A percentile compares a stretch with the other conserved stretches of the same genome.
These are phyloP conservation scores for Hypomontagnella monticulosa DNA, from an alignment of 495 filamentous ascomycete genomes.

Conservation along the genomic window DNA sequence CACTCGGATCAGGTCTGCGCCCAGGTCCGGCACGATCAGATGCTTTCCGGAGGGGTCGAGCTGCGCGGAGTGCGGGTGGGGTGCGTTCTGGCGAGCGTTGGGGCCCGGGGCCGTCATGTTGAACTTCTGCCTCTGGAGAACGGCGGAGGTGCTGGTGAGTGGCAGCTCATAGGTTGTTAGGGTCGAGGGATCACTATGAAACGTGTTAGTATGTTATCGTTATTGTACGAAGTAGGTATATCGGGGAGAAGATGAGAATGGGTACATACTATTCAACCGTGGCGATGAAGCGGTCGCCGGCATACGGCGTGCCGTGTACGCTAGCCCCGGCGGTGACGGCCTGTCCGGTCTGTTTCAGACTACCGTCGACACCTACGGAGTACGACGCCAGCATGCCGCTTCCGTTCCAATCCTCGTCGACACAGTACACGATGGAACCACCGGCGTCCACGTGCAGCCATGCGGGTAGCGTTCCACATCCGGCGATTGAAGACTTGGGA, in stretches of 20 bases:
- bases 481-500: slow-evolving; percentile 44
- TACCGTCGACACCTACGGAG: slow-evolving; percentile 51
- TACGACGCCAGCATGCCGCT: slow-evolving; percentile 56
- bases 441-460: slow-evolving; percentile 64
- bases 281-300: slow-evolving; percentile 54
- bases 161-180: slow-evolving; percentile 54
- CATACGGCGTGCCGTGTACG: slow-evolving; percentile 55
- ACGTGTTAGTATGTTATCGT: slow-evolving; percentile 32
- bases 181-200: slow-evolving; percentile 52
- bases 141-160: slow-evolving; percentile 33
- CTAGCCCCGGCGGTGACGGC: slow-evolving; percentile 50
- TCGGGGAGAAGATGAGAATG: neutral
- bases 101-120: slow-evolving; percentile 61
- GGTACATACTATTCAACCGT: slow-evolving; percentile 58
- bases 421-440: slow-evolving; percentile 64
- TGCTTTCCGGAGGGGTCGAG: slow-evolving; percentile 74
- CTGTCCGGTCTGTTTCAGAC: slow-evolving; percentile 49
- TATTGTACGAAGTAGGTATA: too few species aligned
- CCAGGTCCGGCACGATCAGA: slow-evolving; percentile 74
- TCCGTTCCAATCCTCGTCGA: slow-evolving; percentile 61
- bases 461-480: slow-evolving; percentile 57
- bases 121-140: slow-evolving; percentile 63
- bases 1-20: slow-evolving; percentile 73
- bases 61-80: slow-evolving; percentile 75
- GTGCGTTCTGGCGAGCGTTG: slow-evolving; percentile 68